Base-by-base conservation (phyloP, 352 stramenopile species). In the Pythium periplocum region DNA sequence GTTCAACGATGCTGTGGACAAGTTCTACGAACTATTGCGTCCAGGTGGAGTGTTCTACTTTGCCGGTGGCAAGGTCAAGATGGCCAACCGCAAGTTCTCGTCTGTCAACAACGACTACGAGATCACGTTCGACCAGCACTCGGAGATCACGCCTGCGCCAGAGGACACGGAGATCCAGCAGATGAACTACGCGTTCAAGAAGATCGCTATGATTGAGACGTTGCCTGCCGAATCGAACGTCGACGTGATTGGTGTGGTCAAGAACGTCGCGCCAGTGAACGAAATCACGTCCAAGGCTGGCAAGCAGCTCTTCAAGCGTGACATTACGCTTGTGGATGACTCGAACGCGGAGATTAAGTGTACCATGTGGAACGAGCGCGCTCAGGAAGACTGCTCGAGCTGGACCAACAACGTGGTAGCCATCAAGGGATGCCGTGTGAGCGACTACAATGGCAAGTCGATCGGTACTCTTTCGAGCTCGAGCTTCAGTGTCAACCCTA, bases 1-100 rank as follows among this genome's bases (percentile, higher is more conserved):
- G 64, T 99, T 99, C 73, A 98, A 99, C 60, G 97, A 99, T 49
- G 93, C 87, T 0, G 95, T 98, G 11, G 96, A 99, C 61, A 98
- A 98, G 64, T 99, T 98, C 59, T 98, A 98, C 74, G 75, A 92
- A 41, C 59, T 95, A 10, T 69, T 99, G 37, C 72, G 75, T 51
- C 78, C 83, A 5, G 83, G 90, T 11, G 68, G 69, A 36, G 86
- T 99, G 2, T 99, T 98, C 65, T 98, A 85, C 62, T 98, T 99
- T 60, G 79, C 78, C 2, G 94, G 92, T 41, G 97, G 96, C 17
- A 88, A 94, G 55, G 75, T 98, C 58, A 99, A 99, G 81, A 93
- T 98, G 66, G 95, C 96, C 40, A 99, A 99, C 70, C 96, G 94
- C 69, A 89, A 98, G 64, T 99, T 96, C 61, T 98, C 96, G 43